Evolutionary conservation across 257 asterid genomes (phyloP), one percentile per base, ranked within the genome.

Genomic region (Ajuga chamaepitys): DNA sequence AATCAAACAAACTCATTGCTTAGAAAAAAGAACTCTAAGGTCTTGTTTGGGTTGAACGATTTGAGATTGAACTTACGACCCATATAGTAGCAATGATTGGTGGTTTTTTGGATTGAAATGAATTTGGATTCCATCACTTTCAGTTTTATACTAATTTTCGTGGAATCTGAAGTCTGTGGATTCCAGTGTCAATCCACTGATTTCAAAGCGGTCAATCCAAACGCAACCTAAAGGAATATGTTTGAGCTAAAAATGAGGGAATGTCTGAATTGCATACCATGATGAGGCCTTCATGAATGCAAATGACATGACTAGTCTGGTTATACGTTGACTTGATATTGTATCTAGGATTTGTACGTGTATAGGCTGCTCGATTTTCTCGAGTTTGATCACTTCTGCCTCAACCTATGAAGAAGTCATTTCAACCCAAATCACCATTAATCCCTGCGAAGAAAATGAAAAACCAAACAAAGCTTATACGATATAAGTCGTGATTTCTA

Each of bases 261-360:
- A 1, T 6, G 38, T 16, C 8, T 9, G 7, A 32, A 62, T 12
- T 58, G 50, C 70, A 34, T 79, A 83, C 88, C 80, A 66, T 74
- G 85, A 74, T 9, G 85, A 77, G 42, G 78, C 44, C 71, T 65
- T 86, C 74, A 85, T 71, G 82, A 82, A 73, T 13, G 85, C 82
- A 9, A 80, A 67, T 2, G 89, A 82, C 75, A 88, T 28, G 59
- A 86, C 89, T 57, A 86, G 40, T 74, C 82, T 86, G 66, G 83
- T 78, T 70, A 86, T 80, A 67, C 41, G 41, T 8, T 70, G 56
- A 62, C 40, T 58, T 12, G 81, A 70, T 45, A 88, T 84, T 14
- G 71, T 50, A 46, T 81, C 88, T 17, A 88, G 54, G 14, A 86
- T 50, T 56, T 77, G 81, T 52, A 77, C 62, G 45, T 84, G 76